A percentile compares a stretch with the other conserved stretches of the same genome.
phyloP scores from a whole-genome alignment of 345 rosid species.

The Citrus maxima region DNA sequence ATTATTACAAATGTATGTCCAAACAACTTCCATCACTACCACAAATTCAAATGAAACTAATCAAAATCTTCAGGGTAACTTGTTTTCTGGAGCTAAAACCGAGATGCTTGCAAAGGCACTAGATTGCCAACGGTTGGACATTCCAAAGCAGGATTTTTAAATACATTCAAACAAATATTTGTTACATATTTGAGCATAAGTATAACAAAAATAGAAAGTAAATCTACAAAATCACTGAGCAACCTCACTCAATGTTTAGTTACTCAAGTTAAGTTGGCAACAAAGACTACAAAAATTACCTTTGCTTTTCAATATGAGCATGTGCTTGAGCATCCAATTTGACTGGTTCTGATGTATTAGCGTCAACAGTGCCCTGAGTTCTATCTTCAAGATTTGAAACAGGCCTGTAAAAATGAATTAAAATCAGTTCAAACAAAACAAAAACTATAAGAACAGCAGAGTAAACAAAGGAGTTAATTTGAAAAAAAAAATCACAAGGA shows the following conservation, averaged over 20 bases:
- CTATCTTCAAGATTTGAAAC: slow-evolving; percentile 42
- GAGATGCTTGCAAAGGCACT: not conserved
- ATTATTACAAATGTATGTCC: not conserved
- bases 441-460: not conserved
- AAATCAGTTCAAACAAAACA: slow-evolving; percentile 1
- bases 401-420: slow-evolving; percentile 38
- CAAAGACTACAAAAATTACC: slow-evolving; percentile 32
- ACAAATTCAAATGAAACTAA: not conserved
- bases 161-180: not conserved
- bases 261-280: not conserved
- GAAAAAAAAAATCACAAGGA: not conserved
- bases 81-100: not conserved
- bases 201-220: not conserved
- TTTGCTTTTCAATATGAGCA: slow-evolving; percentile 74
- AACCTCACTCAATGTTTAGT: not conserved
- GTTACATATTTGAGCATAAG: not conserved
- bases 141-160: not conserved
- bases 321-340: slow-evolving; percentile 70
- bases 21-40: not conserved
- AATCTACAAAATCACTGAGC: not conserved
- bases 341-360: slow-evolving; percentile 45
- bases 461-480: not conserved
- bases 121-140: not conserved
- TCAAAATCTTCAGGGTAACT: not conserved
- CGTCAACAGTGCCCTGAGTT: slow-evolving; percentile 33